Evolutionary conservation across 768 basidiomycete genomes (phyloP).

Genomic region (Leccinum arenicola): DNA sequence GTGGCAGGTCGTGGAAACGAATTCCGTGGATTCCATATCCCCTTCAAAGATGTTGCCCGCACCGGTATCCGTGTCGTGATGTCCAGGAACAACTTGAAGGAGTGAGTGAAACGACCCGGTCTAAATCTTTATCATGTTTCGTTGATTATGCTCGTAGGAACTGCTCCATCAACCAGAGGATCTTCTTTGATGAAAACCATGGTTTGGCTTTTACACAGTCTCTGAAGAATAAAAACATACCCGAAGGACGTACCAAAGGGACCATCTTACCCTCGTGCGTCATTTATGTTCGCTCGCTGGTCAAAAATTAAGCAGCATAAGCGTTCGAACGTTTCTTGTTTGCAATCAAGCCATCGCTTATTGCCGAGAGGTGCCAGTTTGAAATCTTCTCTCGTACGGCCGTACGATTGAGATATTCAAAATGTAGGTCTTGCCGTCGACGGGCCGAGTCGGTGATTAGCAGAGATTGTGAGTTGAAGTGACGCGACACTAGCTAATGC

Average conservation of each 20-base stretch:
- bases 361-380: too few relatives aligned
- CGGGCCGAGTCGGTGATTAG: too few relatives aligned
- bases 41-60: constrained; percentile 97
- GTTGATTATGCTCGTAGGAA: constrained; percentile 45
- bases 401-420: too few relatives aligned
- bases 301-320: background rate
- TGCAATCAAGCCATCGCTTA: too few relatives aligned
- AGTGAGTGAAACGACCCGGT: constrained; percentile 43
- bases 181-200: constrained; percentile 97
- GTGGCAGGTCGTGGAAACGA: too few relatives aligned
- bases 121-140: background rate
- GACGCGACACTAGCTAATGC: too few relatives aligned
- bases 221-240: constrained; percentile 97
- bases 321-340: too few relatives aligned
- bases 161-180: constrained; percentile 95
- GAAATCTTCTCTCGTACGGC: too few relatives aligned
- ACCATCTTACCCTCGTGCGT: constrained; percentile 89
- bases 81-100: constrained; percentile 78
- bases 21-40: constrained; percentile 91
- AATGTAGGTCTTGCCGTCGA: too few relatives aligned
- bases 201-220: constrained; percentile 92
- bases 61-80: constrained; percentile 95
- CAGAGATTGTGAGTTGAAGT: too few relatives aligned
- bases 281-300: background rate
- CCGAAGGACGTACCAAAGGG: constrained; percentile 96